Evolutionary conservation across 2,329 filamentous ascomycete genomes (phyloP), one percentile per base, ranked within the genome.

Genomic region (Pseudonectria foliicola): DNA sequence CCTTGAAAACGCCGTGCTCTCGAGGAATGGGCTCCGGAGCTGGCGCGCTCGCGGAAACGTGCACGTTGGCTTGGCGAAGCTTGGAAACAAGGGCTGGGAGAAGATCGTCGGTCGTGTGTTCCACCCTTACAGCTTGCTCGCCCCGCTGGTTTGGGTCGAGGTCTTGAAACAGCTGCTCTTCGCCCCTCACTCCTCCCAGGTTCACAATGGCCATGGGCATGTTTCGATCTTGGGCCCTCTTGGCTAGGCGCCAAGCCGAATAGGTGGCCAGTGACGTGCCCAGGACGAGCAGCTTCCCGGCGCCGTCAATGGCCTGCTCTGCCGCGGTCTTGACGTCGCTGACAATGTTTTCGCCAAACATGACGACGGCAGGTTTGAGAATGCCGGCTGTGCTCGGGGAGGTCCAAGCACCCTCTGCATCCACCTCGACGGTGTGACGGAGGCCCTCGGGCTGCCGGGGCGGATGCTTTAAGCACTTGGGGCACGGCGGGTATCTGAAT

Each of bases 251-350:
- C 88, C 88, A 98, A 0, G 92, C 92, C 10, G 88, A 95, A 59
- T 94, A 96, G 0, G 92, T 96, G 6, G 92, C 92, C 31, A 96
- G 71, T 42, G 86, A 95, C 25, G 86, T 95, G 4, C 89, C 92
- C 12, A 96, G 60, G 7, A 96, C 74, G 14, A 96, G 67, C 25
- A 96, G 61, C 39, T 77, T 76, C 6, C 78, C 79, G 2, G 87
- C 84, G 18, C 73, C 71, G 52, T 95, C 85, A 32, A 96, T 77
- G 10, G 84, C 83, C 18, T 77, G 64, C 54, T 96, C 89, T 2
- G 89, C 90, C 0, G 78, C 79, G 2, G 66, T 59, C 58, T 93
- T 95, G 25, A 89, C 80, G 2, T 63, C 52, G 2, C 63, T 60
- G 0, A 75, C 68, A 32, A 96, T 94, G 40, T 78, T 89, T 61